A percentile compares a stretch with the other conserved stretches of the same genome.
Conservation (phyloP, 2,329 filamentous ascomycete species). For the Phoma sp. region DNA sequence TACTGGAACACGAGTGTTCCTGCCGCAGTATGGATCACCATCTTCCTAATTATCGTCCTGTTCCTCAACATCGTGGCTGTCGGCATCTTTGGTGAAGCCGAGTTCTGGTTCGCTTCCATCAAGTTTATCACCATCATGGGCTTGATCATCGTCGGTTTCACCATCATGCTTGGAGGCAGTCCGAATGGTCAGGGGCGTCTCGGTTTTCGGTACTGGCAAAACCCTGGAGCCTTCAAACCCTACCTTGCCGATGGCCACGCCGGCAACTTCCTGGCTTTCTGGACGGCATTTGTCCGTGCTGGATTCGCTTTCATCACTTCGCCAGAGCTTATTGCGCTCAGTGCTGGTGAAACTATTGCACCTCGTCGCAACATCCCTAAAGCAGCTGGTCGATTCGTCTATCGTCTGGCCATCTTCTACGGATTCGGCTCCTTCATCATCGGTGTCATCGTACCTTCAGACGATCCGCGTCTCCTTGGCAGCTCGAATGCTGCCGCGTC, state of each 20-base stretch:
- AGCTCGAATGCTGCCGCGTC: constrained; percentile 43
- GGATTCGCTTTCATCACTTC: constrained; percentile 50
- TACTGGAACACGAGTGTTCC: constrained; percentile 45
- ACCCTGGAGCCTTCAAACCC: constrained; percentile 62
- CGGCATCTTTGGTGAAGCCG: constrained; percentile 53
- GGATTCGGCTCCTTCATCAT: constrained; percentile 59
- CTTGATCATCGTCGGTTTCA: constrained; percentile 43
- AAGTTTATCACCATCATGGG: constrained; percentile 52
- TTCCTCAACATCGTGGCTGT: constrained; percentile 46
- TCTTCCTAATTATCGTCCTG: constrained; percentile 44
- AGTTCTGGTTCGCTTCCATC: constrained; percentile 59
- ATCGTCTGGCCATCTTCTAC: constrained; percentile 63
- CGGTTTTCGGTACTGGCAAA: constrained; percentile 72
- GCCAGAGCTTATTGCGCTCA: constrained; percentile 43
- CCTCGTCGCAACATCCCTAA: constrained; percentile 57
- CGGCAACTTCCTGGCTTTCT: constrained; percentile 69
- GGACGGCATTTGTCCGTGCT: constrained; percentile 61
- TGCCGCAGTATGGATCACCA: constrained; percentile 45
- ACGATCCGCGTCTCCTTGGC: constrained; percentile 55
- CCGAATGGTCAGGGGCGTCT: constrained; percentile 42
- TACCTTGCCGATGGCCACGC: constrained; percentile 60
- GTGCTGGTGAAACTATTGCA: constrained; percentile 43
- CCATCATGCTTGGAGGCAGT: constrained; percentile 46
- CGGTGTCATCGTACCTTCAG: constrained; percentile 64
- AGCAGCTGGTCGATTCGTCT: constrained; percentile 60